Evolutionary conservation across 164 flowering plant genomes (phyloP), one percentile per base, ranked within the genome.

Genomic region (Magnolia sinica): DNA sequence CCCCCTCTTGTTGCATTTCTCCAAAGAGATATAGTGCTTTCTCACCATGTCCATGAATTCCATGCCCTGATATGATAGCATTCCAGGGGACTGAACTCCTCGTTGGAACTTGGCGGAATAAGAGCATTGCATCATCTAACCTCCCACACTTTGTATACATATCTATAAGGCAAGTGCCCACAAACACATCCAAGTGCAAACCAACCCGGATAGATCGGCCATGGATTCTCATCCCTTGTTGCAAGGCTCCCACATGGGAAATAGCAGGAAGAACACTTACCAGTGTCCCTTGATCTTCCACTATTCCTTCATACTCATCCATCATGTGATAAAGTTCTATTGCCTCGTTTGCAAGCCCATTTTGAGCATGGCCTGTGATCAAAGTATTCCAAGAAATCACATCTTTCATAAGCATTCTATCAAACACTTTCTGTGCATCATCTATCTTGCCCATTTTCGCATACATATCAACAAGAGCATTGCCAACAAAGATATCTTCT

Each of bases 401-500:
- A 81, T 90, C 93, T 80, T 82, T 89, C 4, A 20, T n/a, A 73
- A 82, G 85, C 76, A 90, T 81, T 24, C 76, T 78, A 63, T 86
- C 84, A 82, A 91, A 90, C 55, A 84, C 84, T 51, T 79, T 82
- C 4, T 65, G 78, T 49, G 93, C 90, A 66, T 78, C 80, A 69
- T 81, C 86, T n/a, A 81, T 65, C 72, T 20, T 69, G 8, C 95
- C 92, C 75, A 88, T 76, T 81, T 89, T 90, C 3, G 91, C 87
- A 81, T 91, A 91, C 95, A 91, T 89, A 80, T 91, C 93, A 52
- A 89, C 78, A 61, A 89, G 69, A n/a, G 92, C 89, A 84, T 91
- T 91, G 55, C 90, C 90, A 71, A 87, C 29, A 13, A 85, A 73
- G 13, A 81, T 80, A 78, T 85, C 86, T 59, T 79, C 73, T 22